phyloP scores from a whole-genome alignment of 345 rosid species.

The Citrus mangshanensis region DNA sequence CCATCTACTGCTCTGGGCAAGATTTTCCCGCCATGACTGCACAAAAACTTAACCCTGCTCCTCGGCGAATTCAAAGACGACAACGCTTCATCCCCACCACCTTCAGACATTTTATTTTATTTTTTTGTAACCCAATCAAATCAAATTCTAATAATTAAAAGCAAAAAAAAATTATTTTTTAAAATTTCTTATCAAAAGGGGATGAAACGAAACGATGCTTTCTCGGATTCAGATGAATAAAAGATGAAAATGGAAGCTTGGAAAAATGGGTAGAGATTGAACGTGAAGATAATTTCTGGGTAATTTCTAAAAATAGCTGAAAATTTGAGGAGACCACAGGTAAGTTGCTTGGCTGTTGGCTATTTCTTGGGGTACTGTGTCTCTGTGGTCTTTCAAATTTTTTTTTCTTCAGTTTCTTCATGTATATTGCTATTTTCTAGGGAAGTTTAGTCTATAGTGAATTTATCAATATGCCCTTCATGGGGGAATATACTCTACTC shows the following conservation, averaged over 20 bases:
- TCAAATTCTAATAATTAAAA: neutral
- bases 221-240: neutral
- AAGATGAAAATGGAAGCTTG: neutral
- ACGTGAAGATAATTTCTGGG: neutral
- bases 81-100: slow-evolving; percentile 14
- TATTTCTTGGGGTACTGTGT: neutral
- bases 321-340: neutral
- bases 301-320: neutral
- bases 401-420: neutral
- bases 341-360: neutral
- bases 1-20: slow-evolving; percentile 65
- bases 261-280: neutral
- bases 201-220: neutral
- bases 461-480: neutral
- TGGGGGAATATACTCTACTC: neutral
- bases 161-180: neutral
- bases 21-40: slow-evolving; percentile 91
- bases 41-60: slow-evolving; percentile 61
- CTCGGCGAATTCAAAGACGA: slow-evolving; percentile 28
- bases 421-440: neutral
- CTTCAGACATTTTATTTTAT: slow-evolving; percentile 2
- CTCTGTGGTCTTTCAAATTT: neutral
- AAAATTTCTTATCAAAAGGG: neutral
- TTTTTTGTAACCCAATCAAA: neutral
- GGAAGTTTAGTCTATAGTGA: neutral